Evolutionary conservation across 257 asterid species (phyloP).

Genomic region (Petrea volubilis): DNA sequence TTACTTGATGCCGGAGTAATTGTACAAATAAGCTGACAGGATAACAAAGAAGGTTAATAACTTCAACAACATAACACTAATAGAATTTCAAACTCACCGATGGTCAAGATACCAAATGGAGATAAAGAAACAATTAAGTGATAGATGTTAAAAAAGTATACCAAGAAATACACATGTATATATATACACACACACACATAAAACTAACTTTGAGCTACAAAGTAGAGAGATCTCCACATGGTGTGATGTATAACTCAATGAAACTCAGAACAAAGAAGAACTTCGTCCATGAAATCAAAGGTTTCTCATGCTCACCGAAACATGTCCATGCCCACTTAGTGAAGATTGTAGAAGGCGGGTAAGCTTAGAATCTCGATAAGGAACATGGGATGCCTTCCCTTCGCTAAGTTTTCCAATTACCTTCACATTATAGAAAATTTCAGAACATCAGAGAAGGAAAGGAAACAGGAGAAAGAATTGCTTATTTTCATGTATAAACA

Average conservation of each 20-base stretch:
- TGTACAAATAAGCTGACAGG: constrained; percentile 84
- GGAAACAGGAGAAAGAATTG: not conserved
- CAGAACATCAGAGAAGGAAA: constrained; percentile 17
- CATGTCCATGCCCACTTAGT: constrained; percentile 96
- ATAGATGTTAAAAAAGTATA: not conserved
- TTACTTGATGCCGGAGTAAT: constrained; percentile 98
- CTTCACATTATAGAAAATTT: constrained; percentile 39
- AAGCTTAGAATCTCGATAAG: constrained; percentile 95
- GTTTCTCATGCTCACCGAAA: constrained; percentile 73
- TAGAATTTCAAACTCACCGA: constrained; percentile 2
- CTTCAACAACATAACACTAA: constrained; percentile 15
- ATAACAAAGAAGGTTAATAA: constrained; percentile 4
- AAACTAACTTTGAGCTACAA: not conserved
- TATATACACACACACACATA: too few species aligned
- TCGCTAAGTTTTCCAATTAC: constrained; percentile 98
- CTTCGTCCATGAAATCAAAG: not conserved
- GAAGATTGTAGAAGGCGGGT: constrained; percentile 97
- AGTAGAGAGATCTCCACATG: constrained; percentile 11
- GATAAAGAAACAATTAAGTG: constrained; percentile 25
- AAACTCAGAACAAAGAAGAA: constrained; percentile 6
- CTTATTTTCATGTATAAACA: not conserved
- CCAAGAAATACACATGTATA: not conserved
- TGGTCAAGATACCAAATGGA: constrained; percentile 6
- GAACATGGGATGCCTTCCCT: constrained; percentile 94
- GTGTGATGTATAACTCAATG: not conserved